Conservation (phyloP, 345 rosid genomes). For the Crucihimalaya himalaica region DNA sequence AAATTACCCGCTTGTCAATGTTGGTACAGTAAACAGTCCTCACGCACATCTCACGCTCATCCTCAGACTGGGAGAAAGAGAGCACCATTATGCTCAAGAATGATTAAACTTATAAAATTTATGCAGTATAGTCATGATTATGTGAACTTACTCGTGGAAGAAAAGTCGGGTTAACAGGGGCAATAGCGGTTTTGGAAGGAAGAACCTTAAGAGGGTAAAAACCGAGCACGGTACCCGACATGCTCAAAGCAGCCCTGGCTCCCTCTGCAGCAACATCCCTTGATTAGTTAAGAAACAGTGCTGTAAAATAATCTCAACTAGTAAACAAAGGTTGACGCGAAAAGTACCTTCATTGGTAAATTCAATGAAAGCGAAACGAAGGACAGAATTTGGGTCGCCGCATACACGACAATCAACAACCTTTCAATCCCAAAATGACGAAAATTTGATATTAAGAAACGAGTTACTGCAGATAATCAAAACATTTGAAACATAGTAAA, state of each 20-base stretch:
- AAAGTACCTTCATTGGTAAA: constrained; percentile 88
- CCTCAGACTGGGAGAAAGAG: constrained; percentile 66
- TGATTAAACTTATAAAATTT: not conserved
- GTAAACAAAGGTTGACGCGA: constrained; percentile 21
- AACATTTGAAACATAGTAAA: constrained; percentile 12
- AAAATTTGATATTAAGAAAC: constrained; percentile 10
- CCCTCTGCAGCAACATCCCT: constrained; percentile 60
- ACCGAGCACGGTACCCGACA: constrained; percentile 92
- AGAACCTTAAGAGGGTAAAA: constrained; percentile 89
- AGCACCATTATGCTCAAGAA: not conserved
- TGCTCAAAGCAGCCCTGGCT: constrained; percentile 80
- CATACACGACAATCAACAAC: constrained; percentile 99
- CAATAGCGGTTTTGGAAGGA: constrained; percentile 99
- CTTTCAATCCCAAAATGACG: constrained; percentile 33
- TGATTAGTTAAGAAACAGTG: constrained; percentile 23
- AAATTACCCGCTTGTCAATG: constrained; percentile 84
- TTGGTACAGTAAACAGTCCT: constrained; percentile 97
- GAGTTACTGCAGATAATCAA: constrained; percentile 7
- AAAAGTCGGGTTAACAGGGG: constrained; percentile 98
- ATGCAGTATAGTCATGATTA: not conserved
- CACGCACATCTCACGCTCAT: constrained; percentile 97
- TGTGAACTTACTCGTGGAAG: constrained; percentile 77
- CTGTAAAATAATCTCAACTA: constrained; percentile 1
- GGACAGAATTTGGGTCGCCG: constrained; percentile 93
- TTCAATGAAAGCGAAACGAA: constrained; percentile 91